These are phyloP conservation scores for Ormosia semicastrata DNA, from an alignment of 306 rosid genomes.

Conservation along the genomic window DNA sequence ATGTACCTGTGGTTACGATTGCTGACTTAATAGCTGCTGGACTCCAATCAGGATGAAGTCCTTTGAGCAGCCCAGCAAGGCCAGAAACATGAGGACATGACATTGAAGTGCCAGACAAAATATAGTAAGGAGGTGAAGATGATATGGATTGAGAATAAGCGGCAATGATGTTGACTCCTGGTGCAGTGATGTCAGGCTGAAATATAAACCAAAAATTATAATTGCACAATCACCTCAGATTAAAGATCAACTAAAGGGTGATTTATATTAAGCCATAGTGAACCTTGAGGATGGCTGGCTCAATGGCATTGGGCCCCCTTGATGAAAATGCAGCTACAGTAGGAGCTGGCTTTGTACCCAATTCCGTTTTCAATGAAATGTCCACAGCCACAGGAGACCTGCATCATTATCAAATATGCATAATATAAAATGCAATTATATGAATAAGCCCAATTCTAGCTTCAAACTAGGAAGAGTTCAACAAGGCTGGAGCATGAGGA, in stretches of 20 bases:
- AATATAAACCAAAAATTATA: neutral
- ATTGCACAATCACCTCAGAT: neutral
- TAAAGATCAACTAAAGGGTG: neutral
- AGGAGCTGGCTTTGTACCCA: conserved; percentile 51
- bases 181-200: conserved; percentile 27
- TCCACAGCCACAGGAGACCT: conserved; percentile 51
- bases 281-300: conserved; percentile 58
- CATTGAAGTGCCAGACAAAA: conserved; percentile 42
- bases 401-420: neutral
- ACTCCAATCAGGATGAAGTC: conserved; percentile 61
- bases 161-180: neutral
- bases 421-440: neutral
- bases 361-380: conserved; percentile 41
- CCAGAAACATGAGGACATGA: conserved; percentile 70
- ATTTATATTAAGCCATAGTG: no score
- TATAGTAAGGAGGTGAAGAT: neutral
- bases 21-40: conserved; percentile 68
- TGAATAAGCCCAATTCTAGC: no score
- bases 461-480: neutral
- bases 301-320: conserved; percentile 62
- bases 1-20: conserved; percentile 62
- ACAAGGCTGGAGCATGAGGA: neutral
- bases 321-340: conserved; percentile 66
- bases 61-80: conserved; percentile 46
- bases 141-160: conserved; percentile 25